Conservation (phyloP, 2,329 filamentous ascomycete species). For the Aspergillus sp. region DNA sequence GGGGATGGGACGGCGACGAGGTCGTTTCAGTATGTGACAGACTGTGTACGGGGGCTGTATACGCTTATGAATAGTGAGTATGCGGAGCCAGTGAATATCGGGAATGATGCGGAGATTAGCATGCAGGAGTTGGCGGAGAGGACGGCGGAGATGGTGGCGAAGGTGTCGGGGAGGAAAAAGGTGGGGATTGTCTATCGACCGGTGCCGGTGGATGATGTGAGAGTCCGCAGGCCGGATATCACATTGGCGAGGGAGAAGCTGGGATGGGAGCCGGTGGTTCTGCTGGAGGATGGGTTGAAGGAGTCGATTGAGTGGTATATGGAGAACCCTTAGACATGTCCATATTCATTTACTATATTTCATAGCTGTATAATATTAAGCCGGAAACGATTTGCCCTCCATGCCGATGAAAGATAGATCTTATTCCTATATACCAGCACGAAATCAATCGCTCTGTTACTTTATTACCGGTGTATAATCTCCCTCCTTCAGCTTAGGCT, state of each 20-base stretch:
- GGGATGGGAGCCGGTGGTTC: constrained; percentile 19
- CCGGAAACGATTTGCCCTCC: too few relatives aligned
- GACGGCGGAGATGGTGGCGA: constrained; percentile 14
- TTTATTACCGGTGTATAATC: too few relatives aligned
- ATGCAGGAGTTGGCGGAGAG: constrained; percentile 24
- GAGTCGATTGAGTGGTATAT: constrained; percentile 20
- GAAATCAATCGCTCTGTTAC: too few relatives aligned
- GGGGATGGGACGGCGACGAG: constrained; percentile 24
- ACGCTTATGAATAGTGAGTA: constrained; percentile 23
- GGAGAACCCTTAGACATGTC: background rate
- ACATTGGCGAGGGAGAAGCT: constrained; percentile 19
- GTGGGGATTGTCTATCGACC: constrained; percentile 6
- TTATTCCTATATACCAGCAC: too few relatives aligned
- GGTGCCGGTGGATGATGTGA: constrained; percentile 2
- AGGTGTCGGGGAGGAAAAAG: background rate
- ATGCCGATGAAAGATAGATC: too few relatives aligned
- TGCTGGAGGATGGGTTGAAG: constrained; percentile 17
- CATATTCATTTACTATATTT: too few relatives aligned
- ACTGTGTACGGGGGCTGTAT: constrained; percentile 23
- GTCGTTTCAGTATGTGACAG: constrained; percentile 26
- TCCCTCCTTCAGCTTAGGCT: too few relatives aligned
- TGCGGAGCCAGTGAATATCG: constrained; percentile 23
- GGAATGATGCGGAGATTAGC: constrained; percentile 23
- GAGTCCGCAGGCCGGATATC: constrained; percentile 20
- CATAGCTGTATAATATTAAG: too few relatives aligned